Base-by-base conservation (phyloP, 139 green algal species). In the Nannochloris sp. region DNA sequence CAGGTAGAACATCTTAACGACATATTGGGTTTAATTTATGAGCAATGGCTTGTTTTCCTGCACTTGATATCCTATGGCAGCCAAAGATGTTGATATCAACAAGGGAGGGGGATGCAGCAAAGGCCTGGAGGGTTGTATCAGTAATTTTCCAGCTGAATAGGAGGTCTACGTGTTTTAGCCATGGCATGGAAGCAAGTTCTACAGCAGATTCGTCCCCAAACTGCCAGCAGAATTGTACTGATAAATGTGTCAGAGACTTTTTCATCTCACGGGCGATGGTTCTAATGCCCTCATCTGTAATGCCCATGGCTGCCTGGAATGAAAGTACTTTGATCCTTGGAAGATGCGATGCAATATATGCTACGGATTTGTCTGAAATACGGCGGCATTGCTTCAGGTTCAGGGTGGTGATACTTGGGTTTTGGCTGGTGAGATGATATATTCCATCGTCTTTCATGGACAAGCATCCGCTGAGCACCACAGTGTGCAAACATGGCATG, bases 201-300 rank as follows among this genome's bases (percentile, higher is more conserved):
- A 43, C 33, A 5, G 75, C 43, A 12, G 71, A 73, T 1, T 49
- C 59, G 5, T 71, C 61, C 5, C 36, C 71, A 36, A 81, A 28
- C 10, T 69, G 31, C 72, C 74, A 83, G 50, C 67, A 80, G 53
- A 78, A 80, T 49, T 73, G 64, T 6, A 82, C 31, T 45, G 82
- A 75, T 33, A 84, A 63, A 10, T 65, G 59, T 25, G 57, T 25
- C 59, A 84, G 59, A 28, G 17, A 23, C 16, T 12, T 3, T 8
- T 1, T 40, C 55, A 84, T 53, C 12, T 13, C 6, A 0, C 62
- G 68, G 28, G 76, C 29, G n/a, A 53, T 53, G 16, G 31, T 13
- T 17, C 12, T 6, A 44, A 84, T 43, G 12, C 66, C 77, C 8
- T 23, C 56, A 56, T 84, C 77, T 14, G 40, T 74, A 10, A 84